Evolutionary conservation across 441 rosid genomes (phyloP).

Genomic region (Populus trichocarpa): DNA sequence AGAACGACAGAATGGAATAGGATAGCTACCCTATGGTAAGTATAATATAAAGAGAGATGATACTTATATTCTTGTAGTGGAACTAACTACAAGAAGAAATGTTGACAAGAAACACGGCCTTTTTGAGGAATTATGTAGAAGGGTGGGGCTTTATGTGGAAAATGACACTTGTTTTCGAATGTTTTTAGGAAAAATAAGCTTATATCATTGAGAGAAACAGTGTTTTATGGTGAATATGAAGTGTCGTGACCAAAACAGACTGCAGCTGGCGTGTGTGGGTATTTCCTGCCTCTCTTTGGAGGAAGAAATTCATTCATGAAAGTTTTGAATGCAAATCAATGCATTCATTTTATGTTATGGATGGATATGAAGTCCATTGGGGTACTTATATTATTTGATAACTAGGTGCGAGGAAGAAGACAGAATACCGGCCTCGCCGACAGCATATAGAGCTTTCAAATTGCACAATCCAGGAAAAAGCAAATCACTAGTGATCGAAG

Average conservation of each 20-base stretch:
- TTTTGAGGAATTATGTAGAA: constrained; percentile 7
- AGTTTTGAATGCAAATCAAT: not conserved
- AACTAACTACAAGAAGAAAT: not conserved
- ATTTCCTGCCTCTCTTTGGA: not conserved
- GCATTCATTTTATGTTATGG: not conserved
- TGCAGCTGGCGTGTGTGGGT: not conserved
- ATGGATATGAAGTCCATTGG: not conserved
- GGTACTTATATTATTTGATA: not conserved
- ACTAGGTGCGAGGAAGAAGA: not conserved
- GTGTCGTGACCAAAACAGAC: no score
- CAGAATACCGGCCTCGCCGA: not conserved
- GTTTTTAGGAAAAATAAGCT: not conserved
- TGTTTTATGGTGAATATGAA: not conserved
- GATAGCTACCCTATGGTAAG: not conserved
- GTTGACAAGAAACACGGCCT: not conserved
- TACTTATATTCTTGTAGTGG: not conserved
- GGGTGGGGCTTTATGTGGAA: not conserved
- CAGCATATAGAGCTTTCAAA: not conserved
- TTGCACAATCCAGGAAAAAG: not conserved
- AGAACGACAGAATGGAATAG: not conserved
- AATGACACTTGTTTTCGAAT: not conserved
- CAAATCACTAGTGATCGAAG: not conserved
- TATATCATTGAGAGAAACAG: not conserved
- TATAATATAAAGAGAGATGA: not conserved
- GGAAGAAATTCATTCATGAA: not conserved